Conservation (phyloP, 352 stramenopile genomes). For the Pythium biforme region DNA sequence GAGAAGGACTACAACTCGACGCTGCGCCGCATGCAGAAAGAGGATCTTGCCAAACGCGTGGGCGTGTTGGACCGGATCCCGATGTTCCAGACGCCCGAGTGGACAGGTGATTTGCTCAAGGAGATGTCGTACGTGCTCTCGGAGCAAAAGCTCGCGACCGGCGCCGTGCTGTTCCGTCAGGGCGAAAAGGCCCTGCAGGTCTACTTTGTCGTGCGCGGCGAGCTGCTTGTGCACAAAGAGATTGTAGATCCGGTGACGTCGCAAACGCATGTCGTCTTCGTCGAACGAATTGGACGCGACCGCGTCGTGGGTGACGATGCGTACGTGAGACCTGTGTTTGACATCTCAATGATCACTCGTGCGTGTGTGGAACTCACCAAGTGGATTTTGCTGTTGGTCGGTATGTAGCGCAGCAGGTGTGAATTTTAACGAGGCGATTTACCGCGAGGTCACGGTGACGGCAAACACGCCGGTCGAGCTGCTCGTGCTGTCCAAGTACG, state of each 20-base stretch:
- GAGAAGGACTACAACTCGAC: slow-evolving; percentile 76
- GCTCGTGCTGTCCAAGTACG: slow-evolving; percentile 73
- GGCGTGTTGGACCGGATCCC: slow-evolving; percentile 61
- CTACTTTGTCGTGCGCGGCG: slow-evolving; percentile 71
- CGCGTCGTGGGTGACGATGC: slow-evolving; percentile 69
- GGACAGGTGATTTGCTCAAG: slow-evolving; percentile 65
- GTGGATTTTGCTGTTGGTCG: too few species aligned
- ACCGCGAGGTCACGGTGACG: slow-evolving; percentile 60
- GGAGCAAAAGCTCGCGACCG: slow-evolving; percentile 54
- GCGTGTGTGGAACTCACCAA: neutral
- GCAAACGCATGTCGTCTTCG: slow-evolving; percentile 40
- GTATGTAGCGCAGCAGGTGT: slow-evolving; percentile 46
- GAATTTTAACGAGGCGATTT: slow-evolving; percentile 67
- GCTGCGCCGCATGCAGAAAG: slow-evolving; percentile 65
- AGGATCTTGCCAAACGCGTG: slow-evolving; percentile 58
- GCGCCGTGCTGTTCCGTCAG: slow-evolving; percentile 50
- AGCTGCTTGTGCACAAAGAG: slow-evolving; percentile 54
- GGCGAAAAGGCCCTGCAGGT: slow-evolving; percentile 62
- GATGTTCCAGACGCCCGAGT: slow-evolving; percentile 74
- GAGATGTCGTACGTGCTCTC: slow-evolving; percentile 73
- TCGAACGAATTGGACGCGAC: slow-evolving; percentile 57
- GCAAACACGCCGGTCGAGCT: slow-evolving; percentile 69
- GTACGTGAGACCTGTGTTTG: slow-evolving; percentile 38
- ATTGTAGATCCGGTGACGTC: slow-evolving; percentile 42
- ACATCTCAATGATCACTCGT: neutral